Evolutionary conservation across 805 yeast genomes (phyloP), one percentile per base, ranked within the genome.

Genomic region (Blastobotrys americana): DNA sequence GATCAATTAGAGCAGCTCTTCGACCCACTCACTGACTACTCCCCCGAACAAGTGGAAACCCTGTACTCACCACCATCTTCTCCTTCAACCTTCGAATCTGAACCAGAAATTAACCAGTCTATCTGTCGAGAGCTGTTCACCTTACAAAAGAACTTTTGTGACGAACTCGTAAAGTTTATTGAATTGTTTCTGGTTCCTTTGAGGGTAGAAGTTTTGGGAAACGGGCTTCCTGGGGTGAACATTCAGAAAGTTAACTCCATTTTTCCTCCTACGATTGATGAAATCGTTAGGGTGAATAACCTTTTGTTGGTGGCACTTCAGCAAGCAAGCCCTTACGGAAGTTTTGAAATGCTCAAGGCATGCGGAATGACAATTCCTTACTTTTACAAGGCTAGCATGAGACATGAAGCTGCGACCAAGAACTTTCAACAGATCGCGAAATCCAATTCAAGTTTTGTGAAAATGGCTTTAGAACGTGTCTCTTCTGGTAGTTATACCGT

Each of bases 211-310:
- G 87, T 83, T 0, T 62, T 86, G 27, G 73, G 77, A 44, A 74
- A 58, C 28, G 72, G 72, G 34, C 61, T 79, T 4, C 68, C 73
- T 3, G 71, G 71, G 8, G 41, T 77, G 35, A 79, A 85, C 1
- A 78, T 84, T 2, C 63, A 80, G 1, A 77, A 78, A 52, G 70
- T 89, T 27, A 89, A 90, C 61, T 71, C 78, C 40, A 72, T 87
- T 0, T 88, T 90, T 57, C 97, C 97, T 2, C 97, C 97, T 0
- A 90, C 97, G 0, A 83, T 90, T 16, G 97, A 90, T 63, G 97
- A 90, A 65, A 80, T 90, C 15, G 84, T 95, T 8, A 72, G 97
- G 56, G 81, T 90, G 34, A 89, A 89, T 58, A 85, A 95, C 58
- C 79, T 90, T 3, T 77, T 86, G 47, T 74, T 84, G 49, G 94